Evolutionary conservation across 257 asterid genomes (phyloP).

Genomic region (Solanum peruvianum): DNA sequence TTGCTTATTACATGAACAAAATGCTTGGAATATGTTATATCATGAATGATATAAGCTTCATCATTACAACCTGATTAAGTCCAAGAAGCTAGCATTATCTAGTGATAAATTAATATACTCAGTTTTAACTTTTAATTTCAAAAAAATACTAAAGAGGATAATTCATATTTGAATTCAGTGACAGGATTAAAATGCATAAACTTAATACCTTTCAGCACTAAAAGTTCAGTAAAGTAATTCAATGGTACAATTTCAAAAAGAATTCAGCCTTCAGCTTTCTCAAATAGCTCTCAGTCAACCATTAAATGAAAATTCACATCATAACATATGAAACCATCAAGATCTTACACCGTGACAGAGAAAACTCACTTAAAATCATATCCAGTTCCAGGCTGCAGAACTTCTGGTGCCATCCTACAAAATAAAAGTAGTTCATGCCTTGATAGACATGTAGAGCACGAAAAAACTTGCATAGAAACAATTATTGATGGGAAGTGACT

Average conservation of each 20-base stretch:
- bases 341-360: conserved; percentile 1
- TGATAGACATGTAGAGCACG: conserved; percentile 4
- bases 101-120: background rate
- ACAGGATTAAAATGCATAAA: background rate
- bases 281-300: background rate
- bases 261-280: background rate
- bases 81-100: background rate
- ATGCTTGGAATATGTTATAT: background rate
- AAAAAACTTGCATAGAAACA: background rate
- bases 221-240: background rate
- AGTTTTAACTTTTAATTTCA: background rate
- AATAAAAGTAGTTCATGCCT: conserved; percentile 1
- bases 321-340: background rate
- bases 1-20: background rate
- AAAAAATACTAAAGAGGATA: background rate
- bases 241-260: background rate
- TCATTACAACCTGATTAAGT: background rate
- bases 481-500: background rate
- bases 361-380: conserved; percentile 88
- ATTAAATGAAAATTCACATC: background rate
- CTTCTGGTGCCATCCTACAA: conserved; percentile 99
- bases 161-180: background rate
- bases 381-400: conserved; percentile 97
- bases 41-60: background rate
- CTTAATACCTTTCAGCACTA: background rate